Evolutionary conservation across 2,329 filamentous ascomycete species (phyloP), one percentile per base, ranked within the genome.

Genomic region (Sporothrix brunneoviolacea): DNA sequence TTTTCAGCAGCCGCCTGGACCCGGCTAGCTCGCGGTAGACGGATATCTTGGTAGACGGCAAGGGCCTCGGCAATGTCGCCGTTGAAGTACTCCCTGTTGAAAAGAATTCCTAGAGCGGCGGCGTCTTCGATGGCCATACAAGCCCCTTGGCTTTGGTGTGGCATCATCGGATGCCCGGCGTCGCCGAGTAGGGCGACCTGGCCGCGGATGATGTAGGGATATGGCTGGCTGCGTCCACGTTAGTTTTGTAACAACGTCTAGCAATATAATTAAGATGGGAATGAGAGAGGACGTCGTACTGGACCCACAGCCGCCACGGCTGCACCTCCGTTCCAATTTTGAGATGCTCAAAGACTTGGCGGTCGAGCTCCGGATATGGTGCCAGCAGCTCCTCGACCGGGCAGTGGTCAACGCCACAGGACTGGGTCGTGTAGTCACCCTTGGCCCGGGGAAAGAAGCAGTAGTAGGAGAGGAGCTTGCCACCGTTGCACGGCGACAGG

Each of bases 51-150:
- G 57, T 82, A 82, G 1, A 75, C 65, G 3, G 62, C 60, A 1
- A 83, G 68, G 0, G 73, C 62, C 47, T 77, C 66, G 0, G 57
- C 59, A 15, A 82, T 60, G 52, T 79, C 67, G 4, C 75, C 75
- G 7, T 61, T 56, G 53, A 77, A 76, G 54, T 71, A 64, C 7
- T 61, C 58, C 56, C 65, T 64, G 62, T 66, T 73, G 60, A 86
- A 84, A 0, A 85, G 52, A 15, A 84, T 78, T 0, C 82, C 82
- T 0, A 86, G 62, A 0, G 79, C 79, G 0, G 77, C 82, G 0
- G 80, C 79, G 54, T 85, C 82, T 61, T 85, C 82, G 38, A 84
- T 83, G 0, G 82, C 80, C 79, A 82, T 83, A 57, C 80, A 83
- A 0, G 82, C 82, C 4, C 83, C 83, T 62, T 87, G 83, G 51